Base-by-base conservation (phyloP, 208 protist genomes). In the Plasmodiophora brassicae region DNA sequence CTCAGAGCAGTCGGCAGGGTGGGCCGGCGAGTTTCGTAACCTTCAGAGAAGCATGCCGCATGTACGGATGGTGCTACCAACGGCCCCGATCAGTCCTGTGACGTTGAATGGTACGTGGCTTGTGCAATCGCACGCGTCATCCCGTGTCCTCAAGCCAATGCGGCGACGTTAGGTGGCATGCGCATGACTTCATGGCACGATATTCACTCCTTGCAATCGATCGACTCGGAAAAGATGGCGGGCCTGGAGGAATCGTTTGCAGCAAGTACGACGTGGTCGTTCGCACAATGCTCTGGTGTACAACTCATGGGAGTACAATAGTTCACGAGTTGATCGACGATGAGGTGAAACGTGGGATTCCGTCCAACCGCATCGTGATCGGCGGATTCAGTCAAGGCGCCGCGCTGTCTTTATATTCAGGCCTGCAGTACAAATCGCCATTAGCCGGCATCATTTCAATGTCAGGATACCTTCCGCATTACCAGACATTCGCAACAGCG, bases 361-460 rank as follows among this genome's bases (percentile, higher is more conserved):
- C 54, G n/a, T 87, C 78, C 39, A 90, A 90, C 1, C 0, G 41
- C 83, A 84, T 91, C 41, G 44, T 89, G 39, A 25, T 89, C 38
- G 90, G 90, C 0, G 90, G 90, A 5, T 92, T 92, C 54, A 87
- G 54, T n/a, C 90, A 92, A 84, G 90, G 90, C 35, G 90, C 88
- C 28, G 90, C 89, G 14, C 84, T 92, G 36, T 8, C 88, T 10
- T 45, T 90, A 10, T 91, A 91, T 46, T 44, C 89, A 57, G 90
- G 90, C 0, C 71, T 91, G 8, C 84, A 87, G 39, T 84, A 39
- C 39, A 45, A 54, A 35, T 57, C 85, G 39, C 45, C 44, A 20
- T 46, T 92, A 5, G 90, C 46, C 25, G 90, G 88, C 28, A 87
- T 90, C 41, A 22, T 78, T 22, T 25, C 83, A 5, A 54, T 92